phyloP scores from a whole-genome alignment of 1,284 basidiomycete genomes.

The Irpex sp. region DNA sequence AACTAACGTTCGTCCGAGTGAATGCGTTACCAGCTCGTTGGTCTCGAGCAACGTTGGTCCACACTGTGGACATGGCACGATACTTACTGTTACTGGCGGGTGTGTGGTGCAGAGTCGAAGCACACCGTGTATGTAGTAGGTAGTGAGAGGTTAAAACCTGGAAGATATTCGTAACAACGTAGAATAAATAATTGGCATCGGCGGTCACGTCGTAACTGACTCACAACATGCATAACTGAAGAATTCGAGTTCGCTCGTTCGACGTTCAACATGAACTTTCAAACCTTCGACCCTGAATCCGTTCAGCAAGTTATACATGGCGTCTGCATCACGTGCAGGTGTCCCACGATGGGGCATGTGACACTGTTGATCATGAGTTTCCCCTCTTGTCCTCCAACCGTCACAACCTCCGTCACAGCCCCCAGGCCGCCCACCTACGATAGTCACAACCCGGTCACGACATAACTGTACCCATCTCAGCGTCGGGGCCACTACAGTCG shows the following conservation, averaged over 20 bases:
- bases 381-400: conserved; percentile 9
- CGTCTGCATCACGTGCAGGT: not conserved
- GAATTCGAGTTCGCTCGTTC: no score
- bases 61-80: not conserved
- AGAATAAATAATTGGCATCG: no score
- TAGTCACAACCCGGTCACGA: conserved; percentile 9
- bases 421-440: conserved; percentile 3
- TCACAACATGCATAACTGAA: no score
- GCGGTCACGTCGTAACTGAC: no score
- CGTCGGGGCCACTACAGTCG: not conserved
- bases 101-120: not conserved
- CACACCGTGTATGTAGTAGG: not conserved
- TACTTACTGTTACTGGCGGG: not conserved
- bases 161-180: no score
- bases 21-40: not conserved
- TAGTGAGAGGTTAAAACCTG: no score
- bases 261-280: no score
- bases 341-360: conserved; percentile 1
- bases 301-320: no score
- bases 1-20: not conserved
- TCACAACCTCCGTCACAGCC: conserved; percentile 6
- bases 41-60: not conserved
- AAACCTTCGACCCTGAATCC: no score
- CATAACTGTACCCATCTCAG: conserved; percentile 1
- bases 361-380: conserved; percentile 6